Evolutionary conservation across 2,329 filamentous ascomycete species (phyloP), one percentile per base, ranked within the genome.

Genomic region (Gnomoniopsis smithogilvyi): DNA sequence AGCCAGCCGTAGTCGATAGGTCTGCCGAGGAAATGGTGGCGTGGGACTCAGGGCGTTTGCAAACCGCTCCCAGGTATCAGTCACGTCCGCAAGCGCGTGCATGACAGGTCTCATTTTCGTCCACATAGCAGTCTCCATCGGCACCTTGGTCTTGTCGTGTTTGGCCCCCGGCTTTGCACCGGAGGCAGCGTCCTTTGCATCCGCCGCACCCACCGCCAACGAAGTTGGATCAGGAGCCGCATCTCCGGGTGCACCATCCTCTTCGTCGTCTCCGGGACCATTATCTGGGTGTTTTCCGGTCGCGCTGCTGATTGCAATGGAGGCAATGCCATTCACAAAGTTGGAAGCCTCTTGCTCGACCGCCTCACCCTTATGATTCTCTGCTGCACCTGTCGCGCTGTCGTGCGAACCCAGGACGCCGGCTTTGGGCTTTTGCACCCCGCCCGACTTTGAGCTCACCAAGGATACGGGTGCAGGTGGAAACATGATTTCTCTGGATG

Each of bases 341-440:
- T 92, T 93, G 65, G 83, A 88, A 1, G 92, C 92, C 70, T 96
- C 91, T 62, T 90, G 84, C 70, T 96, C 91, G 1, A 92, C 89
- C 0, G 90, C 90, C 70, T 95, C 91, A 26, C 92, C 91, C 69
- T 91, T 88, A 73, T 91, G 84, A 64, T 91, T 91, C 70, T 96
- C 90, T 0, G 91, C 88, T 0, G 91, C 91, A 1, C 91, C 92
- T 0, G 91, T 96, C 0, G 89, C 81, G 58, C 88, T 92, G 61
- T 92, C 89, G 30, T 87, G 83, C 21, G 88, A 92, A 1, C 89
- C 91, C 0, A 95, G 74, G 0, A 92, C 85, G 1, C 91, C 91
- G 2, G 91, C 83, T 53, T 85, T 84, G 0, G 91, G 91, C 66
- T 89, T 93, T 70, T 95, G 86, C 1, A 94, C 78, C 7, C 89